Percentiles rank a stretch among this genome's conserved stretches.
These are phyloP conservation scores for Vaucheria bursata DNA, from an alignment of 352 stramenopile genomes.

Conservation along the genomic window DNA sequence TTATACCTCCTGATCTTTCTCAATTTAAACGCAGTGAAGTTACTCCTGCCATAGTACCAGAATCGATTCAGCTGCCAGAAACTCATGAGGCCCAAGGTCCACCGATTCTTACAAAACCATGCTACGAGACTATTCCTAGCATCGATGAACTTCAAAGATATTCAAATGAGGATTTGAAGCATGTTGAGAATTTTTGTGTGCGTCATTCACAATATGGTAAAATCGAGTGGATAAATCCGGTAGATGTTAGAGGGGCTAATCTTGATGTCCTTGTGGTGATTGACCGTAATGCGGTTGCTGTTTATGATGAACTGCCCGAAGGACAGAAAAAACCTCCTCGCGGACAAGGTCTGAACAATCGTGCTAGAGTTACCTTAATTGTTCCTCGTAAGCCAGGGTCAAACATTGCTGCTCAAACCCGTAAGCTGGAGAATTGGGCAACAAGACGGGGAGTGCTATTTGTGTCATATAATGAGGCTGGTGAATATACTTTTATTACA, in stretches of 20 bases:
- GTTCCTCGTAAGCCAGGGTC: not conserved
- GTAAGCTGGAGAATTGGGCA: not conserved
- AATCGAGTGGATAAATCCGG: conserved; percentile 1
- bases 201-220: not conserved
- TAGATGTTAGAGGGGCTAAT: not conserved
- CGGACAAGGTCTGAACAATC: not conserved
- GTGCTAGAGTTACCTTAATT: not conserved
- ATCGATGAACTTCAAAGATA: not conserved
- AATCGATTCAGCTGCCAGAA: not conserved
- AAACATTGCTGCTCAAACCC: not conserved
- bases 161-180: not conserved
- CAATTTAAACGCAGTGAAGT: not conserved
- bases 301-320: not conserved
- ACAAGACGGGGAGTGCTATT: not conserved
- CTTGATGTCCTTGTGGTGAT: not conserved
- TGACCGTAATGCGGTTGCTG: not conserved
- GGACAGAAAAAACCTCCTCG: not conserved
- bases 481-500: conserved; percentile 2
- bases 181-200: not conserved
- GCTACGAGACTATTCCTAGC: not conserved
- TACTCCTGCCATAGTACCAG: not conserved
- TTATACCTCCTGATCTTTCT: not conserved
- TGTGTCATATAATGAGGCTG: not conserved
- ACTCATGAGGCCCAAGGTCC: not conserved
- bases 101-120: not conserved